Base-by-base conservation (phyloP, 768 basidiomycete species). In the Hortiboletus flavorubellus region DNA sequence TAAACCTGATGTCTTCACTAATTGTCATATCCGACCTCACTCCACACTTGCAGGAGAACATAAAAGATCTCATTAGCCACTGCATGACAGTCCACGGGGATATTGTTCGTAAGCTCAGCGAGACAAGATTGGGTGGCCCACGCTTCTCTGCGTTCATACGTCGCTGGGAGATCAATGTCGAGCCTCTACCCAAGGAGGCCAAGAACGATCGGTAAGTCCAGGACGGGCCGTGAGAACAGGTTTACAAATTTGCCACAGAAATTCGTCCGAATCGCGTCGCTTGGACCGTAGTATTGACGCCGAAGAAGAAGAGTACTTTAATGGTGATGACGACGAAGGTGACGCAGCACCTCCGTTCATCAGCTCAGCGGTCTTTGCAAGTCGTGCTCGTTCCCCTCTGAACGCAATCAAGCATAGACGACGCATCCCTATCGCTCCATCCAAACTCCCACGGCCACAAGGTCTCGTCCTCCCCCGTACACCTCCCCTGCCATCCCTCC, bases 301-400 rank as follows among this genome's bases (percentile, higher is more conserved):
- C 6, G 89, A 91, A 57, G 95, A 98, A 69, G 95, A 98, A 69
- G 83, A 87, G 55, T 98, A 97, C 75, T 98, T 97, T 80, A 93
- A 95, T 63, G 80, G 76, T 30, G 90, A 91, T 39, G 92, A 93
- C 58, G 90, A 93, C 41, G 93, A 93, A 60, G 75, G 79, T 34
- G 77, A 79, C 16, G 78, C 72, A 63, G 55, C 68, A 21, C 67
- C 72, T 34, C 68, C 71, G 18, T 64, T 68, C 47, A 66, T 73
- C 56, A 59, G 63, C 39, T 65, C 70, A 39, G 46, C 59, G 5
- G 66, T 56, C 21, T 49, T 66, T 34, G 71, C 62, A 53, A 61
- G 54, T 51, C 69, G 67, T 8, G 42, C 67, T 9, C 61, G 68
- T 46, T 70, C 68, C 45, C 66, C 71, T 29, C 60, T 75, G 53